phyloP scores from a whole-genome alignment of 257 asterid species.

The Sherardia arvensis region DNA sequence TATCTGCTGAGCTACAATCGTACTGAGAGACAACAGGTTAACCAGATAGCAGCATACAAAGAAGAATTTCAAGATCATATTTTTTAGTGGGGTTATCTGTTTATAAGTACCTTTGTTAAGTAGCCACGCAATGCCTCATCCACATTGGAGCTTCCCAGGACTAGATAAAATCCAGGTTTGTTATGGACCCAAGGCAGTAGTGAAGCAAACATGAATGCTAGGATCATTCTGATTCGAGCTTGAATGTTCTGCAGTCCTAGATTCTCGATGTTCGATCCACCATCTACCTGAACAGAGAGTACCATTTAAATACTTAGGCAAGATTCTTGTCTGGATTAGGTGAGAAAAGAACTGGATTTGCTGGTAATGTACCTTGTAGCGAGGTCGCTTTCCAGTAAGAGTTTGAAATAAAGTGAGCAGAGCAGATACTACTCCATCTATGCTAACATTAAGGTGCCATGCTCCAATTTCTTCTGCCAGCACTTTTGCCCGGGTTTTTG shows the following conservation, averaged over 20 bases:
- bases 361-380: constrained; percentile 51
- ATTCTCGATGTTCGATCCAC: constrained; percentile 81
- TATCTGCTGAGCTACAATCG: constrained; percentile 98
- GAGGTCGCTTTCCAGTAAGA: constrained; percentile 73
- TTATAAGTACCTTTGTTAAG: constrained; percentile 61
- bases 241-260: constrained; percentile 82
- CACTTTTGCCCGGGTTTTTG: constrained; percentile 66
- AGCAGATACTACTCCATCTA: constrained; percentile 77
- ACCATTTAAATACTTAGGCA: constrained; percentile 9
- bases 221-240: constrained; percentile 88
- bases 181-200: constrained; percentile 95
- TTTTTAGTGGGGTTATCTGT: not conserved
- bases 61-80: not conserved
- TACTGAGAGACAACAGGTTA: constrained; percentile 44
- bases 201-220: constrained; percentile 93
- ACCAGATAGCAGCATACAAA: not conserved
- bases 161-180: constrained; percentile 91
- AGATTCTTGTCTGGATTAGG: not conserved
- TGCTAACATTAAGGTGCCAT: constrained; percentile 86
- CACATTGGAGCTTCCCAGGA: constrained; percentile 92
- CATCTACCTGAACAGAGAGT: constrained; percentile 60
- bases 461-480: constrained; percentile 92
- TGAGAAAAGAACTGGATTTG: not conserved
- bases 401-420: constrained; percentile 73
- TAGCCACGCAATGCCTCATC: constrained; percentile 94